Evolutionary conservation across 176 grass and related monocot species (phyloP).

Genomic region (Avena atlantica): DNA sequence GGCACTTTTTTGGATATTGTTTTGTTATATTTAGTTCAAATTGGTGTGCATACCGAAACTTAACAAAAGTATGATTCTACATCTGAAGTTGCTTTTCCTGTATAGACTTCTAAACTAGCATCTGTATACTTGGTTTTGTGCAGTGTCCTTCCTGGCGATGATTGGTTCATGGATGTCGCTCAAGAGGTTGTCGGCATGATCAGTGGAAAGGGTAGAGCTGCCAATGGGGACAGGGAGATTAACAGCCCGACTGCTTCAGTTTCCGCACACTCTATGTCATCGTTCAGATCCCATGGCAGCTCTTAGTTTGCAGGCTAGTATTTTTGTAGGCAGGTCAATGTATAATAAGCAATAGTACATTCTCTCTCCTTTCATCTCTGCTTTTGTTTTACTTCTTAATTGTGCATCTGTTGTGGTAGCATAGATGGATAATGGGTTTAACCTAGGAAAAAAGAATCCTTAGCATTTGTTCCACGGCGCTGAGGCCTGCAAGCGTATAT

Average conservation of each 20-base stretch:
- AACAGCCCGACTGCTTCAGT: conserved; percentile 89
- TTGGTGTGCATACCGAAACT: conserved; percentile 8
- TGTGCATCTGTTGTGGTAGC: conserved; percentile 45
- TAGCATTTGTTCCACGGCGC: conserved; percentile 35
- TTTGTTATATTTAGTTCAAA: background rate
- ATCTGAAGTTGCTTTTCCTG: background rate
- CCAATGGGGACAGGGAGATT: conserved; percentile 79
- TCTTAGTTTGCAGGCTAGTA: conserved; percentile 47
- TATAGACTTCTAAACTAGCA: background rate
- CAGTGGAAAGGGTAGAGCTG: conserved; percentile 65
- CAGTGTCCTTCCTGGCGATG: conserved; percentile 75
- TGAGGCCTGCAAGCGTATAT: background rate
- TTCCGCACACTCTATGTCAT: conserved; percentile 88
- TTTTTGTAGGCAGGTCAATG: conserved; percentile 39
- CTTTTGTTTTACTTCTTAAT: conserved; percentile 15
- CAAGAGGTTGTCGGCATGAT: conserved; percentile 65
- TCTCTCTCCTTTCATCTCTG: conserved; percentile 17
- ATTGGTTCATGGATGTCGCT: conserved; percentile 89
- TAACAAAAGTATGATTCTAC: background rate
- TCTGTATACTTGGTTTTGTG: conserved; percentile 38
- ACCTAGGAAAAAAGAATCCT: conserved; percentile 35
- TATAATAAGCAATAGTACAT: conserved; percentile 59
- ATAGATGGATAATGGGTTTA: conserved; percentile 50
- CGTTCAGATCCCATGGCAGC: conserved; percentile 73
- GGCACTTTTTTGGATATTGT: background rate